Evolutionary conservation across 495 filamentous ascomycete genomes (phyloP), one percentile per base, ranked within the genome.

Genomic region (Podospora sp.): DNA sequence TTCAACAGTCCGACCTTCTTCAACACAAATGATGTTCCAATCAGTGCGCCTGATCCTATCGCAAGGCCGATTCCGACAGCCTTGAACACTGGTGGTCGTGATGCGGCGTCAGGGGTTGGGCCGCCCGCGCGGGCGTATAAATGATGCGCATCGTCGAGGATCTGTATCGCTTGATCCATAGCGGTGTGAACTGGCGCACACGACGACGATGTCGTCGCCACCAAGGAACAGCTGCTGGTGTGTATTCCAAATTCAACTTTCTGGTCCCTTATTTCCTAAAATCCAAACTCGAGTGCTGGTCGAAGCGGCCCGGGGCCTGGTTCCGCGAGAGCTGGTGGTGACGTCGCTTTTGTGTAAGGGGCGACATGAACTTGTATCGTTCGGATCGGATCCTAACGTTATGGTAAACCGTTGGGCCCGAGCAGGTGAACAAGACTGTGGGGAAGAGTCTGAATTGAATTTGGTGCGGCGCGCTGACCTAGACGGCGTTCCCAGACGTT

Each of bases 11-110:
- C 95, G 60, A 89, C 84, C 82, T 99, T 99, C 80, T 98, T 98
- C 67, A 99, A 75, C 51, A 99, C 94, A 73, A 99, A 99, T 0
- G 95, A 98, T 12, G 91, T 84, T 14, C 95, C 96, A 74, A 99
- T 99, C 77, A 99, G 98, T 29, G 93, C 77, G 18, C 95, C 95
- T 1, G 95, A 97, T 40, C 89, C 86, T 68, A 97, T 86, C 6
- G 95, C 95, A 29, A 99, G 84, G 14, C 87, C 85, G 66, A 99
- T 90, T 49, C 95, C 95, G 70, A 99, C 85, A 36, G 89, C 88
- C 76, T 98, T 99, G 85, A 90, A 99, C 52, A 72, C 70, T 2
- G 81, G 75, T 6, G 82, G 82, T 50, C 82, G 75, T 22, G 70
- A 69, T 9, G 72, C 65, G 18, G 50, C 56, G 26, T 72, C 58